Evolutionary conservation across 1,284 basidiomycete species (phyloP).

Genomic region (Coniferiporia sulphurascens): DNA sequence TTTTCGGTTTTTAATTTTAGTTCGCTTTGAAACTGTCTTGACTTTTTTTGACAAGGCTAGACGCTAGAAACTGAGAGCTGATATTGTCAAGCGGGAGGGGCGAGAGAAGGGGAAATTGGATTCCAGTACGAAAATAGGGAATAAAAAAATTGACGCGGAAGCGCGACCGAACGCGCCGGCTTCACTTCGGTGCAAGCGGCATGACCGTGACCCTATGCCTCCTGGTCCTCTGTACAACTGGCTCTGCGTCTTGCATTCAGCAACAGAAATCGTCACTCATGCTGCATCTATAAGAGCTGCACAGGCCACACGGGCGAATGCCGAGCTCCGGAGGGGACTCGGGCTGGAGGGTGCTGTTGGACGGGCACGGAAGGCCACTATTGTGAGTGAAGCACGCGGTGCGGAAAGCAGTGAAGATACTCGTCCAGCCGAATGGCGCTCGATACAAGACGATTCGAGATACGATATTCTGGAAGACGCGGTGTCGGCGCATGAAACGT

Average conservation of each 20-base stretch:
- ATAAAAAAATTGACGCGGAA: too few species aligned
- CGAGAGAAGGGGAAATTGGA: too few species aligned
- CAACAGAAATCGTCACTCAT: constrained; percentile 54
- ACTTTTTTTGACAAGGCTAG: too few species aligned
- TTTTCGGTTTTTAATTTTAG: too few species aligned
- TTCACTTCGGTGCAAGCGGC: not conserved
- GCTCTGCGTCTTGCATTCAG: constrained; percentile 58
- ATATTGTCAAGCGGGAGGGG: too few species aligned
- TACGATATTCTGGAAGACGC: not conserved
- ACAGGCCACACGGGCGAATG: constrained; percentile 33
- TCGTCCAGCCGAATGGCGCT: not conserved
- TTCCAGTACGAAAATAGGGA: too few species aligned
- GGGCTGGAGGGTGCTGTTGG: not conserved
- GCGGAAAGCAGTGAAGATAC: not conserved
- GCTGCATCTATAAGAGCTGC: constrained; percentile 52
- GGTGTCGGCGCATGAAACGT: not conserved
- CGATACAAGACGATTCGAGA: not conserved
- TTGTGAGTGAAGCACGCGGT: not conserved
- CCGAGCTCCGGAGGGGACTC: not conserved
- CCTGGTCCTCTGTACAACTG: constrained; percentile 66
- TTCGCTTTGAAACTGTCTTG: too few species aligned
- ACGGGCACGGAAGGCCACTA: not conserved
- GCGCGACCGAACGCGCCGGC: too few species aligned
- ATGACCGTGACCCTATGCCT: constrained; percentile 14
- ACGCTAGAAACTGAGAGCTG: too few species aligned